phyloP scores from a whole-genome alignment of 306 rosid species.

The Delonix regia region DNA sequence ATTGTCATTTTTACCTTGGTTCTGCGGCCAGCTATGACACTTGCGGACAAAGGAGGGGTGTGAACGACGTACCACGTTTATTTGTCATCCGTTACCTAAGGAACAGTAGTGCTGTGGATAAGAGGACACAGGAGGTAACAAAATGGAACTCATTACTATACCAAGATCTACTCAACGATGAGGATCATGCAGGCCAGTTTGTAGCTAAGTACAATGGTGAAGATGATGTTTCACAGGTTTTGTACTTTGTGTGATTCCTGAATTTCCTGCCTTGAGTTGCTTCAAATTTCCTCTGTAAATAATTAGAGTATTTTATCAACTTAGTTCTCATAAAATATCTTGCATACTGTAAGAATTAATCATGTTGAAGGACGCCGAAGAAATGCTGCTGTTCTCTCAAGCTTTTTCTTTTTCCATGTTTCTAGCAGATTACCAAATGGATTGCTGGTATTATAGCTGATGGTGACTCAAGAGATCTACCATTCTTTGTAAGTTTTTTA shows the following conservation, averaged over 20 bases:
- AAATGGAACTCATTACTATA: slow-evolving; percentile 46
- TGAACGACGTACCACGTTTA: slow-evolving; percentile 66
- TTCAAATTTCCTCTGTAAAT: slow-evolving; percentile 23
- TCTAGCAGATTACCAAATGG: slow-evolving; percentile 73
- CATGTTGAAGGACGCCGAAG: slow-evolving; percentile 1
- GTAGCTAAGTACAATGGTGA: slow-evolving; percentile 89
- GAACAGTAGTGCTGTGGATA: slow-evolving; percentile 55
- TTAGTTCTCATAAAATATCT: slow-evolving; percentile 1
- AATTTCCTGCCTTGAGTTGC: slow-evolving; percentile 1
- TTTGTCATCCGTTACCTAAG: slow-evolving; percentile 78
- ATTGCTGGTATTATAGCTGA: slow-evolving; percentile 73
- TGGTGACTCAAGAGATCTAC: slow-evolving; percentile 88
- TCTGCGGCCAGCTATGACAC: slow-evolving; percentile 66
- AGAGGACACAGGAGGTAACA: slow-evolving; percentile 47
- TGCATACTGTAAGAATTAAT: background rate
- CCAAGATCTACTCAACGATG: slow-evolving; percentile 56
- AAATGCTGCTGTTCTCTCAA: slow-evolving; percentile 15
- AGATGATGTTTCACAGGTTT: slow-evolving; percentile 68
- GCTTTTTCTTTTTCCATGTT: background rate
- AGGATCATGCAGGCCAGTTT: slow-evolving; percentile 82
- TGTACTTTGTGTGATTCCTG: slow-evolving; percentile 8
- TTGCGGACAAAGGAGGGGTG: slow-evolving; percentile 77
- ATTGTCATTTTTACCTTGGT: slow-evolving; percentile 82
- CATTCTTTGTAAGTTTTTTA: slow-evolving; percentile 68
- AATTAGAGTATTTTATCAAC: background rate